A percentile compares a stretch with the other conserved stretches of the same genome.
phyloP scores from a whole-genome alignment of 2,329 filamentous ascomycete genomes.

The Aschersonia sp. region DNA sequence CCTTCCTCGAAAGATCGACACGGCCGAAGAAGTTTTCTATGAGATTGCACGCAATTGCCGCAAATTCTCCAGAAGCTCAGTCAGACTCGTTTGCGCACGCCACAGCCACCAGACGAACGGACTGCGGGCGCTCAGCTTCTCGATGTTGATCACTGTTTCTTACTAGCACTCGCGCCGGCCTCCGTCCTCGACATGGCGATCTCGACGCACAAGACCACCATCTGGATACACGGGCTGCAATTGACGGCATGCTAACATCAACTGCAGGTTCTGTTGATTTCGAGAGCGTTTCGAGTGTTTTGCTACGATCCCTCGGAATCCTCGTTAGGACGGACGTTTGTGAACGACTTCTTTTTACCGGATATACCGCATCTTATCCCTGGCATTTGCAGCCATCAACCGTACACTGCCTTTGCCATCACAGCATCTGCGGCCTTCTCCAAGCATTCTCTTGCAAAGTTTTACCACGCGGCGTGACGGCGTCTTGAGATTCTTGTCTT shows the following conservation, averaged over 20 bases:
- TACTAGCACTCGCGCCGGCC: too few species aligned
- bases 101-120: too few species aligned
- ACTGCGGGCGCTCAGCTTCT: too few species aligned
- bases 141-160: too few species aligned
- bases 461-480: constrained; percentile 23
- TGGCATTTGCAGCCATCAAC: constrained; percentile 9
- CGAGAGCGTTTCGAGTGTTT: constrained; percentile 23
- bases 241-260: constrained; percentile 9
- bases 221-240: neutral
- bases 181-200: too few species aligned
- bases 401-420: constrained; percentile 5
- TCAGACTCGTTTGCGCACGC: too few species aligned
- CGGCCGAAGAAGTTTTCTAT: too few species aligned
- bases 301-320: constrained; percentile 26
- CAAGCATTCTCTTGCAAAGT: constrained; percentile 17
- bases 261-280: constrained; percentile 25
- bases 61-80: too few species aligned
- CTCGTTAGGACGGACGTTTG: constrained; percentile 20
- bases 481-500: constrained; percentile 22
- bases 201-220: too few species aligned
- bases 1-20: too few species aligned
- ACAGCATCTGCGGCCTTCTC: constrained; percentile 7
- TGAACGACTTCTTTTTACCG: constrained; percentile 11
- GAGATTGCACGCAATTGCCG: too few species aligned
- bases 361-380: constrained; percentile 11